Conservation (phyloP, 2,329 filamentous ascomycete species). For the Phialophora macrospora region DNA sequence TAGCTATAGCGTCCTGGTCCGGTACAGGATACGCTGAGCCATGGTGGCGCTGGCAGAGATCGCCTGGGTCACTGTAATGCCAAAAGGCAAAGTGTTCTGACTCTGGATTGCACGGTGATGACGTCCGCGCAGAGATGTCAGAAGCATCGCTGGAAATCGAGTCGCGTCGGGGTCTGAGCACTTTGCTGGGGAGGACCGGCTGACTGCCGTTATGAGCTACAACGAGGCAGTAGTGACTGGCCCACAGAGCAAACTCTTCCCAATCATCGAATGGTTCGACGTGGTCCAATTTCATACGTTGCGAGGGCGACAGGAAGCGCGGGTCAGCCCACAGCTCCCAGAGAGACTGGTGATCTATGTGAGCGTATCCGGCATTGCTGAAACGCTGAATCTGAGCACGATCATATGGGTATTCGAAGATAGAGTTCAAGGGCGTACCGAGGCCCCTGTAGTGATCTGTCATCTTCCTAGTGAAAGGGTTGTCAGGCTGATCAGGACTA, state of each 20-base stretch:
- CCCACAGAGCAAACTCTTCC: slow-evolving; percentile 87
- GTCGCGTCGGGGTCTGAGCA: slow-evolving; percentile 26
- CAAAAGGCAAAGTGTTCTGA: slow-evolving; percentile 36
- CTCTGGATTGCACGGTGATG: slow-evolving; percentile 30
- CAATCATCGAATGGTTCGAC: slow-evolving; percentile 94
- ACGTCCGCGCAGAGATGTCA: slow-evolving; percentile 37
- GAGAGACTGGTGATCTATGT: slow-evolving; percentile 68
- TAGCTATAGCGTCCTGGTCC: slow-evolving; percentile 43
- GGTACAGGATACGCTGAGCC: slow-evolving; percentile 57
- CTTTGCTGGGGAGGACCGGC: slow-evolving; percentile 27
- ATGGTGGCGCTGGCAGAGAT: slow-evolving; percentile 63
- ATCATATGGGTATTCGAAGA: slow-evolving; percentile 70
- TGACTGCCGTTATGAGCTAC: slow-evolving; percentile 35
- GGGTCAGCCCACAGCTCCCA: slow-evolving; percentile 82
- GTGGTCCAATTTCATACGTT: slow-evolving; percentile 67
- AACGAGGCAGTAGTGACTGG: slow-evolving; percentile 76
- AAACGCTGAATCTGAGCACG: slow-evolving; percentile 72
- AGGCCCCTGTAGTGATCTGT: slow-evolving; percentile 36
- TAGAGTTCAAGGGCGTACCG: slow-evolving; percentile 34
- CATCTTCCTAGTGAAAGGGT: slow-evolving; percentile 69
- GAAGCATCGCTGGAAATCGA: slow-evolving; percentile 35
- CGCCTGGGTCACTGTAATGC: slow-evolving; percentile 48
- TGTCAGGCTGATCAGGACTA: slow-evolving; percentile 73
- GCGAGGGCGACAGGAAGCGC: slow-evolving; percentile 64
- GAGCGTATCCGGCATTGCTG: slow-evolving; percentile 66